Percentiles rank a stretch among this genome's conserved stretches.
Evolutionary conservation across 495 filamentous ascomycete genomes (phyloP).

Genomic region (Astrothelium macrocarpum): DNA sequence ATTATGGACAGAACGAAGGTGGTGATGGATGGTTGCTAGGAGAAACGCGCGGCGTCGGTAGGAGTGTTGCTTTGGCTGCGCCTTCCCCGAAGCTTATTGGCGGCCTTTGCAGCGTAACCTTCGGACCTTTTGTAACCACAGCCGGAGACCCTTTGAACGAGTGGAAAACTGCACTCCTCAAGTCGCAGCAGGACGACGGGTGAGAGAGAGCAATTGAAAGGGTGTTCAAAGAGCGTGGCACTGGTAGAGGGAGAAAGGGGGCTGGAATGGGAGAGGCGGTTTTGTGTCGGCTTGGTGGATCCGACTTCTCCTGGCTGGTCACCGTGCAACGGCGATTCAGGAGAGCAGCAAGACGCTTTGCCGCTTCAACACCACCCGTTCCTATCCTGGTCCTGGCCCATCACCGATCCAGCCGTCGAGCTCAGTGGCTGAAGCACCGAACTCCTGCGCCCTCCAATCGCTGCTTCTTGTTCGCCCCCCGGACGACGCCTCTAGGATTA

Average conservation of each 20-base stretch:
- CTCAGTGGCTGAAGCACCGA: slow-evolving; percentile 3
- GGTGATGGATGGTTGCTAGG: neutral
- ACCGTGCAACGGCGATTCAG: slow-evolving; percentile 4
- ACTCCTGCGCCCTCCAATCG: neutral
- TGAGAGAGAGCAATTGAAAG: neutral
- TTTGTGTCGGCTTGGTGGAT: slow-evolving; percentile 1
- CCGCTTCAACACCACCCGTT: neutral
- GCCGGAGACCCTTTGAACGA: neutral
- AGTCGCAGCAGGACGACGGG: neutral
- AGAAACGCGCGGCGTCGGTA: neutral
- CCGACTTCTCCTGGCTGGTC: slow-evolving; percentile 6
- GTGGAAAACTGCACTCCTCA: neutral
- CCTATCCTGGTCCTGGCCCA: neutral
- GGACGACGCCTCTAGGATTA: neutral
- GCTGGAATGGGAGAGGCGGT: slow-evolving; percentile 7
- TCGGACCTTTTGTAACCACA: neutral
- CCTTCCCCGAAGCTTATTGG: neutral
- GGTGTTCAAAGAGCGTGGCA: neutral
- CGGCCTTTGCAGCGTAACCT: neutral
- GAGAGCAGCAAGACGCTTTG: too few relatives aligned
- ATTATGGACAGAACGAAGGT: slow-evolving; percentile 1
- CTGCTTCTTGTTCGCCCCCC: neutral
- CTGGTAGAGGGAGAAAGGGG: slow-evolving; percentile 1
- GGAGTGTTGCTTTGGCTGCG: slow-evolving; percentile 2
- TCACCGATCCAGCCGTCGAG: neutral